Conservation (phyloP, 2,329 filamentous ascomycete species). For the Aspergillus oerlinghausenensis region DNA sequence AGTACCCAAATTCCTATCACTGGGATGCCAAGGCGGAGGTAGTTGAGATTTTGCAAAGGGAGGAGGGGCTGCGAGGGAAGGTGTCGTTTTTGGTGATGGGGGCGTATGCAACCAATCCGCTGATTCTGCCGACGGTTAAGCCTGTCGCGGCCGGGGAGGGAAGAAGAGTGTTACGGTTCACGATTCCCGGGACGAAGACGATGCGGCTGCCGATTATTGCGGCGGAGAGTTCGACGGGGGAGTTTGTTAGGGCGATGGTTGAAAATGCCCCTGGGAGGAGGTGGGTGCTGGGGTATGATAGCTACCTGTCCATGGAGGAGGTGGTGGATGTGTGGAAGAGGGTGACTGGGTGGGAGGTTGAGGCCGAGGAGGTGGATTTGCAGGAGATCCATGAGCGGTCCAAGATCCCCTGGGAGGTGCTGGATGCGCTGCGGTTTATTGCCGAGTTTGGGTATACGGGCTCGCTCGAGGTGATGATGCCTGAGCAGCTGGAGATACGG, state of each 20-base stretch:
- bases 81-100: too few relatives aligned
- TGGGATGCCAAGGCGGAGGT: too few relatives aligned
- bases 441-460: constrained; percentile 42
- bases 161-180: too few relatives aligned
- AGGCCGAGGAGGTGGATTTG: constrained; percentile 23
- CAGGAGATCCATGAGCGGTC: constrained; percentile 30
- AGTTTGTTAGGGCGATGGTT: constrained; percentile 43
- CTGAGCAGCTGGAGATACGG: constrained; percentile 22
- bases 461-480: constrained; percentile 36
- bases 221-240: constrained; percentile 27
- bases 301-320: constrained; percentile 31
- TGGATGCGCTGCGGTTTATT: constrained; percentile 34
- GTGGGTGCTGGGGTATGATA: constrained; percentile 46
- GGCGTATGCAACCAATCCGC: too few relatives aligned
- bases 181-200: too few relatives aligned
- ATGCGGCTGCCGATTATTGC: too few relatives aligned
- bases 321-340: constrained; percentile 32
- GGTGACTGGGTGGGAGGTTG: constrained; percentile 35
- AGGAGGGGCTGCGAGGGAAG: too few relatives aligned
- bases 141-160: too few relatives aligned
- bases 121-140: too few relatives aligned
- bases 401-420: constrained; percentile 28
- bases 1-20: too few relatives aligned
- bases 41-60: too few relatives aligned
- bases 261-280: constrained; percentile 25